Evolutionary conservation across 805 yeast genomes (phyloP).

Genomic region (Yarrowia deformans): DNA sequence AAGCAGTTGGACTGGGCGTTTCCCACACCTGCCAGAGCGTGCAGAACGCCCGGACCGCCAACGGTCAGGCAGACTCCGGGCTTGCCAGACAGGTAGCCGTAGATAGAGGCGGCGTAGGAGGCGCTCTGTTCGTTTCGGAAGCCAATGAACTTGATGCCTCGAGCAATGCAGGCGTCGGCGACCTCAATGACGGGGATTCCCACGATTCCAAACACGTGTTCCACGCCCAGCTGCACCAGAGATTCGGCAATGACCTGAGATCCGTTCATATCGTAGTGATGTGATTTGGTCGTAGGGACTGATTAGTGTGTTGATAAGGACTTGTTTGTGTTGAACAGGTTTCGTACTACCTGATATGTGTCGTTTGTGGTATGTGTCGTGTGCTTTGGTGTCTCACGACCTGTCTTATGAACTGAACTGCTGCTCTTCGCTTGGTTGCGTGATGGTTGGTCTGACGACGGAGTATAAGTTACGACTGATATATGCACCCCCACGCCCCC

Average conservation of each 20-base stretch:
- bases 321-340: neutral
- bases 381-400: neutral
- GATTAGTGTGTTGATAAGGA: neutral
- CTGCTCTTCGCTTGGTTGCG: neutral
- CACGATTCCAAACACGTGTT: slow-evolving; percentile 70
- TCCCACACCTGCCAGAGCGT: slow-evolving; percentile 69
- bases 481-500: slow-evolving; percentile 19
- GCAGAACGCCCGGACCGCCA: slow-evolving; percentile 79
- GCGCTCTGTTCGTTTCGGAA: slow-evolving; percentile 79
- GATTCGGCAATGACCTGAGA: slow-evolving; percentile 59
- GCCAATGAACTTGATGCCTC: slow-evolving; percentile 63
- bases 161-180: slow-evolving; percentile 64
- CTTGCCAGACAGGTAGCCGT: slow-evolving; percentile 67
- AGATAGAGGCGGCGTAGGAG: slow-evolving; percentile 75
- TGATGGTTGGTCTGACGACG: too few relatives aligned
- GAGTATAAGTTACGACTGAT: neutral
- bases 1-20: slow-evolving; percentile 68
- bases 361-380: neutral
- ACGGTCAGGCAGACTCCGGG: slow-evolving; percentile 76
- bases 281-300: neutral
- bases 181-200: slow-evolving; percentile 79
- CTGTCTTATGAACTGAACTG: too few relatives aligned
- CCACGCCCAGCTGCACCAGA: slow-evolving; percentile 59
- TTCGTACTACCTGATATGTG: too few relatives aligned
- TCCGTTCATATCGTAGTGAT: slow-evolving; percentile 48